Conservation (phyloP, 495 filamentous ascomycete genomes). For the Xylaria grammica region DNA sequence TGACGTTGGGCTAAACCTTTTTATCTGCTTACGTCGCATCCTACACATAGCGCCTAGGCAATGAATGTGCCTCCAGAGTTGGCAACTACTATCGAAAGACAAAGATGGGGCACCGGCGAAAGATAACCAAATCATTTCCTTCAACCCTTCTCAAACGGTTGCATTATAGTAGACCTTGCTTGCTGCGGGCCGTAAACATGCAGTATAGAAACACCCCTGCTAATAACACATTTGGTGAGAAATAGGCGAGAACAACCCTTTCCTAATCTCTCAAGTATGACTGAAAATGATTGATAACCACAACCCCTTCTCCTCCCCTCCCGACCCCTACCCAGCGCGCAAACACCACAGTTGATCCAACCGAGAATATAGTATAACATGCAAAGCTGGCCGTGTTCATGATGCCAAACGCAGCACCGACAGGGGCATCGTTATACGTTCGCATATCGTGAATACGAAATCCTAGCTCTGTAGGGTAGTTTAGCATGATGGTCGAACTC, state of each 20-base stretch:
- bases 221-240: neutral
- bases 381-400: neutral
- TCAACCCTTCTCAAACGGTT: neutral
- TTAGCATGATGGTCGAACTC: no score
- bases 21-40: neutral
- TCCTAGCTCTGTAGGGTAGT: no score
- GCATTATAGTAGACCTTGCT: neutral
- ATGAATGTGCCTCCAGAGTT: neutral
- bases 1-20: neutral
- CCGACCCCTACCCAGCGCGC: neutral
- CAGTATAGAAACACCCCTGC: neutral
- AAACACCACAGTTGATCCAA: neutral
- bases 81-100: neutral
- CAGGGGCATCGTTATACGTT: neutral
- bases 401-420: neutral
- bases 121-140: constrained; percentile 4
- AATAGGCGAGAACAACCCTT: neutral
- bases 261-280: neutral
- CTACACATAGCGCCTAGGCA: no score
- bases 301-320: neutral
- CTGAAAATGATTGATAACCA: constrained; percentile 1
- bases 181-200: neutral
- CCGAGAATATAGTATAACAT: neutral
- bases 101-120: no score
- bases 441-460: neutral